Base-by-base conservation (phyloP, 2,329 filamentous ascomycete genomes). In the Arthrinium phaeospermum region DNA sequence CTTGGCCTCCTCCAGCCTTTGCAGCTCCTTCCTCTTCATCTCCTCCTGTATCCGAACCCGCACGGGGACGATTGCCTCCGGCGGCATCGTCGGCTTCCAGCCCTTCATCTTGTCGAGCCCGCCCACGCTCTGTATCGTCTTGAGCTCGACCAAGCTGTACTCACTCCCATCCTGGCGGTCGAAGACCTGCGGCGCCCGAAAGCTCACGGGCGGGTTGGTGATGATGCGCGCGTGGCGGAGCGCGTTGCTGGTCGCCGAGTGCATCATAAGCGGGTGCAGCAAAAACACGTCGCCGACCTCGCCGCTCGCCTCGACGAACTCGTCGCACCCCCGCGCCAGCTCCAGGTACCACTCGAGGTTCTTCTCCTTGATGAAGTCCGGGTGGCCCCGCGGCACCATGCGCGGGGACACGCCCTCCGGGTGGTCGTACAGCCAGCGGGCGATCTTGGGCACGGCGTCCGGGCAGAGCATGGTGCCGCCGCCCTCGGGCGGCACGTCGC, bases 391-490 rank as follows among this genome's bases (percentile, higher is more conserved):
- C 0, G 90, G 88, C 30, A 84, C 84, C 90, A 93, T 92, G 45
- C 87, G 86, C n/a, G 91, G 91, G 34, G 86, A 89, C 27, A 93
- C 89, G 1, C 91, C 92, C 73, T 90, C 88, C 0, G 91, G 91
- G 76, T 93, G 86, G 3, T 88, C 85, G 74, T 89, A 84, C 76
- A 88, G 87, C 75, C 91, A 87, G 72, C 83, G 82, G 0, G 91
- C 91, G 3, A 93, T 83, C 41, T 82, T 80, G 4, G 85, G 83
- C 69, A 92, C 89, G 0, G 87, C 90, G 70, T 87, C 84, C 0
- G 90, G 87, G 76, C 90, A 92, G 68, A 93, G 86, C 77, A 90
- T 85, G 0, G 91, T 93, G 4, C 89, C 92, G 37, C 92, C 92
- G 6, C 89, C 91, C 46, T 86, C 84, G 0, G 87, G 80, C 12